phyloP scores from a whole-genome alignment of 2,329 filamentous ascomycete species.

The Verticillium dahliae region DNA sequence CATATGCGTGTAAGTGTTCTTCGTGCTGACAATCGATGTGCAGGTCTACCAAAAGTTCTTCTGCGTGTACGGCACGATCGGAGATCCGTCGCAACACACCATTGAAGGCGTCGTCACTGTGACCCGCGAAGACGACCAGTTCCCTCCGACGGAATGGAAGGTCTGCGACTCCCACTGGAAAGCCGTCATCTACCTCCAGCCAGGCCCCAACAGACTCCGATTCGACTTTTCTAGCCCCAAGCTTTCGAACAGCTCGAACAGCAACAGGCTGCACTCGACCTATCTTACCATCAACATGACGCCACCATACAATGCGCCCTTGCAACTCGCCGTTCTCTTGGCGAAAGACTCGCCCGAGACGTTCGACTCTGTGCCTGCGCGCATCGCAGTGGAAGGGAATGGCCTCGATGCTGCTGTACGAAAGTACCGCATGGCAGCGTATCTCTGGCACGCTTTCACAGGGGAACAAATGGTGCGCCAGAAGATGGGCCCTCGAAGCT shows the following conservation, averaged over 20 bases:
- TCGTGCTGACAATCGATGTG: constrained; percentile 7
- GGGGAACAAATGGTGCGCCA: constrained; percentile 94
- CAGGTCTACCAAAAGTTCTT: constrained; percentile 90
- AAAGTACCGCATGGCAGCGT: constrained; percentile 93
- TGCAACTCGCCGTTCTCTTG: constrained; percentile 83
- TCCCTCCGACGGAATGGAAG: constrained; percentile 79
- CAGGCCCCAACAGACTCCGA: constrained; percentile 80
- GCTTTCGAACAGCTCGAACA: constrained; percentile 60
- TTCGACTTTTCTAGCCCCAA: constrained; percentile 86
- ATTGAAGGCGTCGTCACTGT: constrained; percentile 77
- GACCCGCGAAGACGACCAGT: constrained; percentile 75
- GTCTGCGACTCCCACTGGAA: constrained; percentile 90
- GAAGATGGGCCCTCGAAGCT: constrained; percentile 76
- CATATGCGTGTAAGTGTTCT: neutral
- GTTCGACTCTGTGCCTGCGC: constrained; percentile 75
- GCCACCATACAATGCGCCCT: constrained; percentile 66
- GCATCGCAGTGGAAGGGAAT: constrained; percentile 74
- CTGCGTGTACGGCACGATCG: constrained; percentile 74
- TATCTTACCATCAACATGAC: constrained; percentile 83
- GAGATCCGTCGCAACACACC: constrained; percentile 59
- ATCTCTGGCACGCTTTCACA: constrained; percentile 95
- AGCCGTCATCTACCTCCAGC: constrained; percentile 80
- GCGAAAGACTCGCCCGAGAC: constrained; percentile 82
- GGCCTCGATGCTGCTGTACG: constrained; percentile 70
- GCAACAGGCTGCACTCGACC: constrained; percentile 67